Base-by-base conservation (phyloP, 208 protist genomes). In the Entamoeba dispar region DNA sequence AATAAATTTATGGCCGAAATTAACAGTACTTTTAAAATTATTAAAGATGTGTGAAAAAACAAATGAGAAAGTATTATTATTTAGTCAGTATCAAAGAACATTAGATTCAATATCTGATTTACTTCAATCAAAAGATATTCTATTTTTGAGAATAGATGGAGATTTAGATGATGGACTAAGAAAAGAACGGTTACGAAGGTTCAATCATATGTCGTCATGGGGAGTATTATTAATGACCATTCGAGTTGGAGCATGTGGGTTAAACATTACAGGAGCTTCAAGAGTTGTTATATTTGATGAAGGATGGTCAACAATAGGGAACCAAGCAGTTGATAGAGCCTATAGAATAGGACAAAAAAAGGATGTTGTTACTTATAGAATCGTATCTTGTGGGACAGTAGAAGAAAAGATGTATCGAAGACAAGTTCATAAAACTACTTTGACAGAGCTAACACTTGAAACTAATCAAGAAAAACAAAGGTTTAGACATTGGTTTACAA, bases 271-370 rank as follows among this genome's bases (percentile, higher is more conserved):
- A 31, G 98, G 97, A 50, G 98, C 98, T 12, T 98, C 99, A 94
- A 99, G 97, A 10, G 98, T 99, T 50, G 98, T 99, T 51, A 98
- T 99, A 94, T 99, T 98, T 95, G 98, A 99, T 95, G 97, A 95
- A 69, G 98, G 99, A 95, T 99, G 98, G 98, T 99, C 99, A 96
- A 98, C 98, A 95, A 96, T 90, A 22, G 90, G 77, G 61, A 86
- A 86, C 31, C 96, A 96, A 93, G 97, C 98, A 31, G 98, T 98
- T 96, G 98, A 99, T 93, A 50, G 95, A 43, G 93, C 55, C 0
- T 91, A 96, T 92, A 8, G 95, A 6, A 93, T 96, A 47, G 95
- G 95, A 69, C 94, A 95, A 93, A 93, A 10, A n/a, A 90, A 90
- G 31, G 47, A 92, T 61, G 91, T 93, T 49, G 8, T 31, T 14